Conservation (phyloP, 2,329 filamentous ascomycete species). For the Stemphylium beticola region DNA sequence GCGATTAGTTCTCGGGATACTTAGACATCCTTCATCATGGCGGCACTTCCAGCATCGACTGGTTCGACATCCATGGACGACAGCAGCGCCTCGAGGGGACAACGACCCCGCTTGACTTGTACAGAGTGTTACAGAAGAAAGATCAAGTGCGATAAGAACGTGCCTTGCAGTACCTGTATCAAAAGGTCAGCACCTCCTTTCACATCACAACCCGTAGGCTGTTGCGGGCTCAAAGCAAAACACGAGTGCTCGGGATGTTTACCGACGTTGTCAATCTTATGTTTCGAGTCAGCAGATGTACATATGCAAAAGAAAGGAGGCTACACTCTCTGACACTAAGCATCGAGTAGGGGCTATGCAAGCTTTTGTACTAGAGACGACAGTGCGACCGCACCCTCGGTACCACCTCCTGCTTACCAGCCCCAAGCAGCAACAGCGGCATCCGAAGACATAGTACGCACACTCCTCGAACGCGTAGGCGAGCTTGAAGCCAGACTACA, state of each 20-base stretch:
- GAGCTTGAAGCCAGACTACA: constrained; percentile 33
- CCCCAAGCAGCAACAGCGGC: not conserved
- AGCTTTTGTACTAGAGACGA: constrained; percentile 23
- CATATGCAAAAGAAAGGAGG: not conserved
- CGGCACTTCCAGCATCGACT: not conserved
- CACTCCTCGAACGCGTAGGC: constrained; percentile 32
- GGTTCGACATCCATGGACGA: constrained; percentile 13
- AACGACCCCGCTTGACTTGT: constrained; percentile 34
- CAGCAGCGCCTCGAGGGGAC: constrained; percentile 11
- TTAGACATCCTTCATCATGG: not conserved
- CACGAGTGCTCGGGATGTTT: not conserved
- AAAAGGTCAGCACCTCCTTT: constrained; percentile 31
- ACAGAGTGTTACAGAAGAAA: constrained; percentile 42
- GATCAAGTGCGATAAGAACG: constrained; percentile 51
- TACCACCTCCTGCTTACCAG: constrained; percentile 1
- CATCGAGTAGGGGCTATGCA: constrained; percentile 13
- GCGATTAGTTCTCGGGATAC: not conserved
- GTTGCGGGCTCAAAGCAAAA: not conserved
- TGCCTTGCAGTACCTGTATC: constrained; percentile 51
- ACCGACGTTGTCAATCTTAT: not conserved
- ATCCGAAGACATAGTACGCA: constrained; percentile 16
- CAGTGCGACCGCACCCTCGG: not conserved
- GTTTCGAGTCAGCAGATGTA: too few relatives aligned
- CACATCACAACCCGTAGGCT: not conserved
- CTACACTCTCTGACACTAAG: not conserved